phyloP scores from a whole-genome alignment of 352 stramenopile genomes.

The Phytophthora melonis region DNA sequence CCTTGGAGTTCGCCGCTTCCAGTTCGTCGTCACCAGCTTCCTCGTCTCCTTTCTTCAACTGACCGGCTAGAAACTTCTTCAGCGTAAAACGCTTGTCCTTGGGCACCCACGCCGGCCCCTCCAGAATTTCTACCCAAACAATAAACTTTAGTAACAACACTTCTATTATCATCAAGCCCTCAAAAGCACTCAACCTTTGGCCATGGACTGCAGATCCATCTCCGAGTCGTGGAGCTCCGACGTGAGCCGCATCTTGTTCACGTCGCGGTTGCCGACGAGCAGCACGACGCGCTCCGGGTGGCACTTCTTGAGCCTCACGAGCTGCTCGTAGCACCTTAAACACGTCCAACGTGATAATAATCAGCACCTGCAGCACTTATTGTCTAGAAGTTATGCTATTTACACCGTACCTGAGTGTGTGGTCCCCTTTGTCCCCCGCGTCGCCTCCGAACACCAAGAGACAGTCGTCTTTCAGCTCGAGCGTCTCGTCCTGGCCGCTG shows the following conservation, averaged over 20 bases:
- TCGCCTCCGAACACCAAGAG: slow-evolving; percentile 93
- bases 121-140: slow-evolving; percentile 62
- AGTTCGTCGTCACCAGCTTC: slow-evolving; percentile 20
- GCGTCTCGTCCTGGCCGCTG: slow-evolving; percentile 34
- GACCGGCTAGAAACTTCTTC: slow-evolving; percentile 51
- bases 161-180: neutral
- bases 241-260: slow-evolving; percentile 94
- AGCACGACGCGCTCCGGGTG: slow-evolving; percentile 92
- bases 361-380: slow-evolving; percentile 5
- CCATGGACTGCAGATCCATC: slow-evolving; percentile 71
- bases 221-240: slow-evolving; percentile 82
- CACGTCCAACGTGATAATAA: neutral
- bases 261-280: slow-evolving; percentile 94
- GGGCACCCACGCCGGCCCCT: slow-evolving; percentile 77
- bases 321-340: slow-evolving; percentile 76
- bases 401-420: slow-evolving; percentile 72
- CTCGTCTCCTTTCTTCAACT: slow-evolving; percentile 20
- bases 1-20: slow-evolving; percentile 70
- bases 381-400: too few relatives aligned
- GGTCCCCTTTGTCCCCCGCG: slow-evolving; percentile 90
- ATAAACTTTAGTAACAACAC: neutral
- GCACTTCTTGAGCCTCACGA: slow-evolving; percentile 88
- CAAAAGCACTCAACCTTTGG: slow-evolving; percentile 50
- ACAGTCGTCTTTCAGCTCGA: slow-evolving; percentile 75
- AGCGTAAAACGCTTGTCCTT: slow-evolving; percentile 64